Percentiles rank a stretch among this genome's conserved stretches.
Evolutionary conservation across 139 green algal genomes (phyloP).

Genomic region (Yamagishiella unicocca): DNA sequence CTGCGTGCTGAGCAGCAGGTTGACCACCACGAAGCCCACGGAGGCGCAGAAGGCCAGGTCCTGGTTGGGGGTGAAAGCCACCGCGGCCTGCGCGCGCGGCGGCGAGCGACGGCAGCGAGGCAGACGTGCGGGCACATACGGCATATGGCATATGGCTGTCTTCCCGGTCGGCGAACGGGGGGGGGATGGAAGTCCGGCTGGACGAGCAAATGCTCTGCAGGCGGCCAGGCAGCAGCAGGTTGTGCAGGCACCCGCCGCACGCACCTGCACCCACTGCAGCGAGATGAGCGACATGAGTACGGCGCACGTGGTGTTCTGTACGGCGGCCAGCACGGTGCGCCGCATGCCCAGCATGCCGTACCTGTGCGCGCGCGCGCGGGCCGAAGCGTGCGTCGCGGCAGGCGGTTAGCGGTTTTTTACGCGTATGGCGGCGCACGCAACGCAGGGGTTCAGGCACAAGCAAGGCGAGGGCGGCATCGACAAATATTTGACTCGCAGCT

Average conservation of each 20-base stretch:
- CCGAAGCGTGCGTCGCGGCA: neutral
- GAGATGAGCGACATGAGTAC: conserved; percentile 56
- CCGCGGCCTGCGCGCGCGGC: conserved; percentile 42
- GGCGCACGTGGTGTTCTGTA: conserved; percentile 39
- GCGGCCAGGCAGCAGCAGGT: too few relatives aligned
- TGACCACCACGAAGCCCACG: conserved; percentile 66
- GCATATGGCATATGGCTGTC: too few relatives aligned
- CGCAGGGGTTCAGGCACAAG: neutral
- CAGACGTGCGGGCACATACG: too few relatives aligned
- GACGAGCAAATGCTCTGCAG: too few relatives aligned
- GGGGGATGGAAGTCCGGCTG: too few relatives aligned
- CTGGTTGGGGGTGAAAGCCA: conserved; percentile 56
- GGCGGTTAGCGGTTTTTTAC: neutral
- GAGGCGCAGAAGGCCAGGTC: conserved; percentile 66
- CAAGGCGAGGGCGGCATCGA: neutral
- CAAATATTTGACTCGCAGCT: conserved; percentile 1
- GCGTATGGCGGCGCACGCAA: neutral
- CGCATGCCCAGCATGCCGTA: conserved; percentile 71
- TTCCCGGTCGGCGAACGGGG: too few relatives aligned
- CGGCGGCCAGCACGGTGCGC: conserved; percentile 6
- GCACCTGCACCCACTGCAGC: conserved; percentile 62
- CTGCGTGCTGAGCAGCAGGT: conserved; percentile 68
- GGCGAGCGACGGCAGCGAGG: too few relatives aligned
- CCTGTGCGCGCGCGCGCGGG: neutral
- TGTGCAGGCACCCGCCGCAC: too few relatives aligned